Conservation (phyloP, 345 rosid genomes). For the Arabidopsis suecica region DNA sequence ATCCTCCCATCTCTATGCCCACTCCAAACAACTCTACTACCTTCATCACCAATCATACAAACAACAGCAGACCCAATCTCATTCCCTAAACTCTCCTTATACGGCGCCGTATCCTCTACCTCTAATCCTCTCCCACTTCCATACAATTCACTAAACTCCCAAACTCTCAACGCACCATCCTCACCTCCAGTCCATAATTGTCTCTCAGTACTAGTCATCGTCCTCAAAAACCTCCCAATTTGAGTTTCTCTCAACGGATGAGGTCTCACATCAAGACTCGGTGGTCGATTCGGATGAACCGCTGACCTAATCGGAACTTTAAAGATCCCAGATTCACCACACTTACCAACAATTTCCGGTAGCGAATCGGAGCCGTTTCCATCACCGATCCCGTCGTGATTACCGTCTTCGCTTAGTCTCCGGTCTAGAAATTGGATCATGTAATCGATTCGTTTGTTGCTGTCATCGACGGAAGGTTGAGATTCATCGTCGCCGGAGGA, state of each 20-base stretch:
- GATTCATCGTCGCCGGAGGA: conserved; percentile 52
- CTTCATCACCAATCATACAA: conserved; percentile 81
- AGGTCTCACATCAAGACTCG: conserved; percentile 80
- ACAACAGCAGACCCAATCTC: conserved; percentile 57
- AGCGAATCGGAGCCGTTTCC: conserved; percentile 40
- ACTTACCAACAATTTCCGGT: conserved; percentile 65
- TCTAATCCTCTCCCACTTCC: conserved; percentile 53
- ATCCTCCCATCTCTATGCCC: conserved; percentile 93
- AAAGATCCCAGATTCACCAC: conserved; percentile 65
- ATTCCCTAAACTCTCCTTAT: conserved; percentile 55
- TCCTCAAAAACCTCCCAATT: conserved; percentile 67
- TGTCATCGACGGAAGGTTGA: conserved; percentile 60
- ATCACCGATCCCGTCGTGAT: conserved; percentile 30
- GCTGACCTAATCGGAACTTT: conserved; percentile 71
- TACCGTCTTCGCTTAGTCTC: conserved; percentile 52
- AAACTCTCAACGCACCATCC: conserved; percentile 71
- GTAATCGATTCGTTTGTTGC: conserved; percentile 78
- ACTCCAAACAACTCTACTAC: conserved; percentile 73
- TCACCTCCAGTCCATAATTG: conserved; percentile 90
- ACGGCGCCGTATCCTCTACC: conserved; percentile 80
- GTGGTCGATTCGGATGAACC: conserved; percentile 81
- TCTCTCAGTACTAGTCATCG: conserved; percentile 66
- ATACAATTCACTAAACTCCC: conserved; percentile 70
- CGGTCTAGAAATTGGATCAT: conserved; percentile 94
- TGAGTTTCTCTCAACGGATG: conserved; percentile 90